Conservation (phyloP, 2,329 filamentous ascomycete species). For the Phialophora verrucosa region DNA sequence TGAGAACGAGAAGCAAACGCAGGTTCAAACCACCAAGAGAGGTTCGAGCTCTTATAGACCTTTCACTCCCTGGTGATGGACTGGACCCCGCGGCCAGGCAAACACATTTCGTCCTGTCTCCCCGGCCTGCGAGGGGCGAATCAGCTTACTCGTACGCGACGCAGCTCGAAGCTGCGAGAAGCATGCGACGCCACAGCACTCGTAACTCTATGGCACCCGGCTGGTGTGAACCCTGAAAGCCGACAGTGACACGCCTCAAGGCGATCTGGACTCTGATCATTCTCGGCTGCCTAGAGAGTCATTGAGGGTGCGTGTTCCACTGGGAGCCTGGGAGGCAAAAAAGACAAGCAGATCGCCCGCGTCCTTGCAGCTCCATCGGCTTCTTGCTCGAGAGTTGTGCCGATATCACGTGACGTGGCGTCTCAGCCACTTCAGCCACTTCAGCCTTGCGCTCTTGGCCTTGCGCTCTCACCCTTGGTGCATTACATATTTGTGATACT, state of each 20-base stretch:
- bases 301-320: not conserved
- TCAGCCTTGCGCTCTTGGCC: not conserved
- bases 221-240: constrained; percentile 3
- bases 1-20: not conserved
- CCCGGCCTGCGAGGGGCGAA: constrained; percentile 18
- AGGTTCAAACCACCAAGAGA: constrained; percentile 1
- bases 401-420: not conserved
- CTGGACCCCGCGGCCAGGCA: constrained; percentile 34
- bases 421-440: not conserved
- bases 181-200: constrained; percentile 18
- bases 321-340: not conserved
- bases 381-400: not conserved
- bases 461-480: not conserved
- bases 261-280: not conserved
- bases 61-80: not conserved
- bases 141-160: constrained; percentile 32
- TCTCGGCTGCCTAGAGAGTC: not conserved
- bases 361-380: not conserved
- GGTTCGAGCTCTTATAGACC: constrained; percentile 25
- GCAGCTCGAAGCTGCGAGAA: constrained; percentile 33
- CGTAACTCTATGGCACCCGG: not conserved
- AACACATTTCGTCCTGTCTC: constrained; percentile 28
- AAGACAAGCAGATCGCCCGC: not conserved
- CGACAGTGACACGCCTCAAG: not conserved
- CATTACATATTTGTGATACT: no score